Evolutionary conservation across 352 stramenopile genomes (phyloP).

Genomic region (Pythium plurisporium): DNA sequence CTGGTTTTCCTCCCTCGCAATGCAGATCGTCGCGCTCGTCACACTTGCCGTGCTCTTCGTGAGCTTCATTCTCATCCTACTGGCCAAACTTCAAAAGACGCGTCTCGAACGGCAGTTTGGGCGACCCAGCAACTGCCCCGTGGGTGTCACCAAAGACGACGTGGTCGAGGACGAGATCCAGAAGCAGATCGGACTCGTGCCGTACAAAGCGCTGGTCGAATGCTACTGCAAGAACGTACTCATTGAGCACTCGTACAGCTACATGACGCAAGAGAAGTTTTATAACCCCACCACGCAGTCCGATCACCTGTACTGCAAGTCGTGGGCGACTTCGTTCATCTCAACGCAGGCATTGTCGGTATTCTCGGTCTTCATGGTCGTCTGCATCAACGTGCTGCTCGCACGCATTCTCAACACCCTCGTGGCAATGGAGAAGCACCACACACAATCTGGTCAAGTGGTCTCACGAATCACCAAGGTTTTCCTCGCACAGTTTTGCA

Average conservation of each 20-base stretch:
- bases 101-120: conserved; percentile 69
- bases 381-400: conserved; percentile 64
- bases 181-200: conserved; percentile 40
- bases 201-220: conserved; percentile 75
- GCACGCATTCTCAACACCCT: conserved; percentile 61
- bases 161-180: conserved; percentile 68
- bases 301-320: conserved; percentile 52
- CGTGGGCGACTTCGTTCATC: conserved; percentile 64
- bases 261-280: conserved; percentile 61
- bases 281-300: conserved; percentile 32
- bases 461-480: conserved; percentile 74
- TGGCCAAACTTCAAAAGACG: conserved; percentile 69
- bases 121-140: conserved; percentile 54
- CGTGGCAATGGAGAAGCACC: conserved; percentile 71
- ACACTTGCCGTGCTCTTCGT: conserved; percentile 62
- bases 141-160: conserved; percentile 46
- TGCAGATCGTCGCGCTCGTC: conserved; percentile 57
- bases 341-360: conserved; percentile 63
- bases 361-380: conserved; percentile 63
- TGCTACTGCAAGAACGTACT: conserved; percentile 75
- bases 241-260: conserved; percentile 43
- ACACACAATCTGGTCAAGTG: conserved; percentile 68
- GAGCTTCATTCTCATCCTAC: conserved; percentile 75
- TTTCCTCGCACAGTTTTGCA: conserved; percentile 78
- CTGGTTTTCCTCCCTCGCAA: background rate